Percentiles rank a stretch among this genome's conserved stretches.
phyloP scores from a whole-genome alignment of 2,329 filamentous ascomycete genomes.

The Diaporthe batatas region DNA sequence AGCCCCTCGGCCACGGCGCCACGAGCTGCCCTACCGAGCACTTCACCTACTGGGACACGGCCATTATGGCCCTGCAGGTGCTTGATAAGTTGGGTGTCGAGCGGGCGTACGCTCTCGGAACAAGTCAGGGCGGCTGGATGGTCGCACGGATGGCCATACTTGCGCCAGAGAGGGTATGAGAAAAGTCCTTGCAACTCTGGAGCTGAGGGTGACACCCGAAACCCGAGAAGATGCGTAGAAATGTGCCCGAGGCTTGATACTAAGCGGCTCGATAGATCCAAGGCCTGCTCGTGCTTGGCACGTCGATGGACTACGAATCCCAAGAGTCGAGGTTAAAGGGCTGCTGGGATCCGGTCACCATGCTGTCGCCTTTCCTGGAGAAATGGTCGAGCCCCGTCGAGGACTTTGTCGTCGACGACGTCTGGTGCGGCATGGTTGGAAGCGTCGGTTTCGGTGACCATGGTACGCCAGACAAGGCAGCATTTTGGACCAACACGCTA shows the following conservation, averaged over 20 bases:
- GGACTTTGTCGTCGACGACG: slow-evolving; percentile 62
- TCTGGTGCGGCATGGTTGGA: slow-evolving; percentile 60
- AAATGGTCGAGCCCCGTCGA: slow-evolving; percentile 57
- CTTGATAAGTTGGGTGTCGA: slow-evolving; percentile 63
- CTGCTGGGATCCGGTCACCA: slow-evolving; percentile 62
- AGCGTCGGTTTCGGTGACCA: slow-evolving; percentile 60
- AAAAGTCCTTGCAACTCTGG: not conserved
- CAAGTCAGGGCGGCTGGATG: slow-evolving; percentile 67
- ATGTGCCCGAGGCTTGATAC: not conserved
- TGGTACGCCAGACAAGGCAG: slow-evolving; percentile 52
- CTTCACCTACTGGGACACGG: slow-evolving; percentile 69
- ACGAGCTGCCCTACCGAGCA: slow-evolving; percentile 59
- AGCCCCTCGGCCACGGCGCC: slow-evolving; percentile 66
- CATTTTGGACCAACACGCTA: slow-evolving; percentile 62
- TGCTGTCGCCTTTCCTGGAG: slow-evolving; percentile 58
- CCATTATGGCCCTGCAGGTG: slow-evolving; percentile 67
- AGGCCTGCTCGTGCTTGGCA: slow-evolving; percentile 63
- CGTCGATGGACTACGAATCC: slow-evolving; percentile 68
- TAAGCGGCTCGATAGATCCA: slow-evolving; percentile 53
- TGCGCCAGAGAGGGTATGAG: slow-evolving; percentile 59
- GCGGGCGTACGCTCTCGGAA: slow-evolving; percentile 64
- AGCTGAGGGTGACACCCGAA: no score
- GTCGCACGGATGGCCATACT: slow-evolving; percentile 64
- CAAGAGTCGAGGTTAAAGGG: slow-evolving; percentile 58
- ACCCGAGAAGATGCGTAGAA: no score